Percentiles rank a stretch among this genome's conserved stretches.
Evolutionary conservation across 2,329 filamentous ascomycete species (phyloP).

Genomic region (Xylariomycetidae sp.): DNA sequence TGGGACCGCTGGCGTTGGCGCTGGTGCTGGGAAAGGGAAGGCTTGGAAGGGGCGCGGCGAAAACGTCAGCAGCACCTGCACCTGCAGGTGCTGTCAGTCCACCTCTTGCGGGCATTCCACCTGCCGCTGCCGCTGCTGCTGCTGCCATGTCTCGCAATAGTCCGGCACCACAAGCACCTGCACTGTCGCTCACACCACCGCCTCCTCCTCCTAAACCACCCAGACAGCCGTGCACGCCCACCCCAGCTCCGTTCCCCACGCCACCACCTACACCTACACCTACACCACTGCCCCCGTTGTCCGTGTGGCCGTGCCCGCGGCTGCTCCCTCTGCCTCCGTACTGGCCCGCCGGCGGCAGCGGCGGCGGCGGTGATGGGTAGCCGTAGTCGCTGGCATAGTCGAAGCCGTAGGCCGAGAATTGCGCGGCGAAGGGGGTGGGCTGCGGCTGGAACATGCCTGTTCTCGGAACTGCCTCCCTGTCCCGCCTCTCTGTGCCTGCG

Average conservation of each 20-base stretch:
- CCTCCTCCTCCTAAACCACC: too few relatives aligned
- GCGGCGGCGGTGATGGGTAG: slow-evolving; percentile 23
- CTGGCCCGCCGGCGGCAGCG: slow-evolving; percentile 22
- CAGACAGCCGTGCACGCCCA: too few relatives aligned
- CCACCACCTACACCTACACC: slow-evolving; percentile 4
- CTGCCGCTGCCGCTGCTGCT: slow-evolving; percentile 6
- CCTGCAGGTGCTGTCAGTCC: slow-evolving; percentile 16
- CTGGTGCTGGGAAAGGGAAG: slow-evolving; percentile 17
- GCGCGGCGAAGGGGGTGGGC: slow-evolving; percentile 41
- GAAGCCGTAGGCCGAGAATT: slow-evolving; percentile 38
- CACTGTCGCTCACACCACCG: too few relatives aligned
- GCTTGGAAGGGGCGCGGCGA: slow-evolving; percentile 13
- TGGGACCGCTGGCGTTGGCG: slow-evolving; percentile 16
- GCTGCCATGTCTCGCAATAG: slow-evolving; percentile 1
- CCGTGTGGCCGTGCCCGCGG: slow-evolving; percentile 7
- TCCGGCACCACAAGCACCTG: too few relatives aligned
- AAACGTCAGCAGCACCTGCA: slow-evolving; percentile 18
- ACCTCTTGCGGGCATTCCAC: slow-evolving; percentile 12
- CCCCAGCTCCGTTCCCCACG: slow-evolving; percentile 10
- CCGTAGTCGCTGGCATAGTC: slow-evolving; percentile 22
- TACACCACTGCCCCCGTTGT: too few relatives aligned
- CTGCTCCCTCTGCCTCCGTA: slow-evolving; percentile 18
- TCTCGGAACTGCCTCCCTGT: slow-evolving; percentile 1
- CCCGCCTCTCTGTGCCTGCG: slow-evolving; percentile 10
- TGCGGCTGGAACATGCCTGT: slow-evolving; percentile 51